These are phyloP conservation scores for Aspergillus coremiiformis DNA, from an alignment of 495 filamentous ascomycete species.

Conservation along the genomic window DNA sequence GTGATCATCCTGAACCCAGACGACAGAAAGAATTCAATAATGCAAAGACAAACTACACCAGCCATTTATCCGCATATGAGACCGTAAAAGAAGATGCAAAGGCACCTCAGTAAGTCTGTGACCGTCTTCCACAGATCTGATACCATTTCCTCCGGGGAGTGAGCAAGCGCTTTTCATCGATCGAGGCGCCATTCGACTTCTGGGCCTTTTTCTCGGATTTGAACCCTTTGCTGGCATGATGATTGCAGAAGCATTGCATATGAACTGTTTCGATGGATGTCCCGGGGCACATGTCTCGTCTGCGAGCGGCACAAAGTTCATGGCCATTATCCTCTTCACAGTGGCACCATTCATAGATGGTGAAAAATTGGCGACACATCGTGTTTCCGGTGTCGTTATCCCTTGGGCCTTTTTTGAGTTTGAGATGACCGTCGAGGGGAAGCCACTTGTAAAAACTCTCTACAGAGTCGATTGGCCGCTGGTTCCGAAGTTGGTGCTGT, in stretches of 20 bases:
- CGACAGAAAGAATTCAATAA: neutral
- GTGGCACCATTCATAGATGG: slow-evolving; percentile 39
- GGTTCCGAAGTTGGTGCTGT: neutral
- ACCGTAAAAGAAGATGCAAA: neutral
- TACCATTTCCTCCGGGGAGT: slow-evolving; percentile 30
- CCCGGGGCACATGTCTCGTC: slow-evolving; percentile 27
- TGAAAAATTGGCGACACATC: slow-evolving; percentile 41
- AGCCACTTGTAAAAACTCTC: neutral
- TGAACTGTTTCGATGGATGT: slow-evolving; percentile 34
- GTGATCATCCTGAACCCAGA: neutral
- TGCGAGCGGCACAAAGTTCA: slow-evolving; percentile 24
- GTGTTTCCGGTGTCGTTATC: slow-evolving; percentile 3
- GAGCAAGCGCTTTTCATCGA: slow-evolving; percentile 27
- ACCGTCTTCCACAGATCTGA: slow-evolving; percentile 23
- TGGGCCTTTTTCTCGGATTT: slow-evolving; percentile 28
- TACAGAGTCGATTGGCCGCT: neutral
- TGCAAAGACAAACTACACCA: slow-evolving; percentile 4
- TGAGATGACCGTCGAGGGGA: neutral
- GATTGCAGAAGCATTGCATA: slow-evolving; percentile 42
- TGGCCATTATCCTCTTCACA: slow-evolving; percentile 38
- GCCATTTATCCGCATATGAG: neutral
- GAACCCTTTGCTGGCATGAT: slow-evolving; percentile 34
- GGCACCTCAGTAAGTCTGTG: slow-evolving; percentile 11
- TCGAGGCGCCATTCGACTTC: slow-evolving; percentile 23
- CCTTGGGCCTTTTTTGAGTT: neutral